phyloP scores from a whole-genome alignment of 1,284 basidiomycete genomes.

The Ceratobasidium papillatum region DNA sequence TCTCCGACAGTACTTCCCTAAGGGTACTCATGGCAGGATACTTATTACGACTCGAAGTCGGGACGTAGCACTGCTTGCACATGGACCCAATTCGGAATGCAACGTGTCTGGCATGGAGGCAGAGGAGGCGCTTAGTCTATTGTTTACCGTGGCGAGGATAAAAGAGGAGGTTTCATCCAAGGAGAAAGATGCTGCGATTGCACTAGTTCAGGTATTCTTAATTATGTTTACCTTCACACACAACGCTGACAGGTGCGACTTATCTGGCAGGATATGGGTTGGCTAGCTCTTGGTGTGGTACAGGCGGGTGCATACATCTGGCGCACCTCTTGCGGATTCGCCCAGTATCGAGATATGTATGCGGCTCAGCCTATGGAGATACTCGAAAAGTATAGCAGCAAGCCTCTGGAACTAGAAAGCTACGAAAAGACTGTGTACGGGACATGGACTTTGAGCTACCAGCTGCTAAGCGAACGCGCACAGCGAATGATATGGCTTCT shows the following conservation, averaged over 20 bases:
- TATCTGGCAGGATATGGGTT: background rate
- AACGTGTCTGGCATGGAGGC: conserved; percentile 16
- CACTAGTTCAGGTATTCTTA: background rate
- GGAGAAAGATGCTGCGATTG: background rate
- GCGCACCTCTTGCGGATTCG: too few relatives aligned
- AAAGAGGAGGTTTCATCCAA: background rate
- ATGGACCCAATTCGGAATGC: background rate
- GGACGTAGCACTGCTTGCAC: background rate
- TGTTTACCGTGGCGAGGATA: background rate
- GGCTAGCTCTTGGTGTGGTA: conserved; percentile 6
- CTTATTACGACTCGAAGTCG: background rate
- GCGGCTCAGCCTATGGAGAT: background rate
- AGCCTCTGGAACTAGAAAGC: background rate
- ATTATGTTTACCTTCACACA: background rate
- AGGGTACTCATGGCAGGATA: background rate
- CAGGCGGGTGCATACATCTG: conserved; percentile 34
- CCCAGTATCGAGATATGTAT: conserved; percentile 1
- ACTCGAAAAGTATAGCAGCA: conserved; percentile 11
- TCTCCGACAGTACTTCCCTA: background rate
- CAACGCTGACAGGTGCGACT: too few relatives aligned
- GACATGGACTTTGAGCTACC: conserved; percentile 19
- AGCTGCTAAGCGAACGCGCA: background rate
- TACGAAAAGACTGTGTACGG: conserved; percentile 31
- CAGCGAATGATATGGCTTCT: background rate
- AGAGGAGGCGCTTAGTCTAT: conserved; percentile 1